Evolutionary conservation across 257 asterid genomes (phyloP).

Genomic region (Leonotis leonurus): DNA sequence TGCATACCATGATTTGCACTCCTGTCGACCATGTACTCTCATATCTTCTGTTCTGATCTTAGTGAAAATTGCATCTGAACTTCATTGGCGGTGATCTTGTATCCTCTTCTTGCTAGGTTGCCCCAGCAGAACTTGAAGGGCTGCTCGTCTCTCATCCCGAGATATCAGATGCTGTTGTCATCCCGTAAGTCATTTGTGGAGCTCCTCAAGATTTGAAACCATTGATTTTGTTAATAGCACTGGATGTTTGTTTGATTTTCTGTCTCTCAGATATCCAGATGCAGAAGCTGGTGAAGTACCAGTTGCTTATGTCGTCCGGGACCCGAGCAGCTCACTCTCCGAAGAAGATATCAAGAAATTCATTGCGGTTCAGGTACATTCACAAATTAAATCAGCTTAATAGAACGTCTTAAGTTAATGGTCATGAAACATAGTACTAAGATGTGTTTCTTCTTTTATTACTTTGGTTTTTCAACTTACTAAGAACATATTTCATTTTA

Average conservation of each 20-base stretch:
- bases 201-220: neutral
- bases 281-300: slow-evolving; percentile 99
- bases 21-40: too few relatives aligned
- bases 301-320: slow-evolving; percentile 71
- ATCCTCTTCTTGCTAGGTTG: slow-evolving; percentile 49
- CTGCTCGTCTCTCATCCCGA: slow-evolving; percentile 86
- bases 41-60: neutral
- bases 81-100: neutral
- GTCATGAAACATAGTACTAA: too few relatives aligned
- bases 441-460: too few relatives aligned
- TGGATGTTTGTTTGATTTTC: neutral
- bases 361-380: slow-evolving; percentile 74
- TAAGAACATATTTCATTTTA: slow-evolving; percentile 20
- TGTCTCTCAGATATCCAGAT: slow-evolving; percentile 62
- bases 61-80: neutral
- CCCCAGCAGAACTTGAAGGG: slow-evolving; percentile 99
- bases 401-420: too few relatives aligned
- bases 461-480: too few relatives aligned
- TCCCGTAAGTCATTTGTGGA: slow-evolving; percentile 53
- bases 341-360: slow-evolving; percentile 79
- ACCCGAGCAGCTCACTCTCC: slow-evolving; percentile 73
- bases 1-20: too few relatives aligned
- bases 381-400: neutral
- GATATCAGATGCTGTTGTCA: slow-evolving; percentile 89
- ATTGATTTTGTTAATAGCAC: neutral